Percentiles rank a stretch among this genome's conserved stretches.
Conservation (phyloP, 2,329 filamentous ascomycete species). For the Dothiorella sarmentorum region DNA sequence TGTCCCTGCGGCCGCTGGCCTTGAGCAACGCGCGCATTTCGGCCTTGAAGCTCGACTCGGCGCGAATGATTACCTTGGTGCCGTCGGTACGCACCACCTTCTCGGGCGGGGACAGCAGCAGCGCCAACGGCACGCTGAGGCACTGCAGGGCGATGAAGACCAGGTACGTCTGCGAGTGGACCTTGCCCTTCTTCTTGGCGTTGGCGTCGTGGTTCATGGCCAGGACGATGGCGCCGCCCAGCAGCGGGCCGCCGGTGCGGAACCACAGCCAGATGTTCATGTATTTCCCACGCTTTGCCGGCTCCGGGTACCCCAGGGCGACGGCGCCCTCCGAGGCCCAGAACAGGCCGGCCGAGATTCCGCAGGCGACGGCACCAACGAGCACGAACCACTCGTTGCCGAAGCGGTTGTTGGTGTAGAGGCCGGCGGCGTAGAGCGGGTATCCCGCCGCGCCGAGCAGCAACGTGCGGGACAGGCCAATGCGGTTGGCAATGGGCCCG, state of each 20-base stretch:
- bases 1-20: constrained; percentile 29
- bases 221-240: constrained; percentile 48
- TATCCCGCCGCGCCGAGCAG: constrained; percentile 47
- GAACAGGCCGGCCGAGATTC: constrained; percentile 49
- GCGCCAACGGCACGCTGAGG: constrained; percentile 36
- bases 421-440: constrained; percentile 46
- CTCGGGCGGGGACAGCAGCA: constrained; percentile 39
- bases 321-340: constrained; percentile 52
- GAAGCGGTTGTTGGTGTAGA: constrained; percentile 51
- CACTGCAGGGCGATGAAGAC: constrained; percentile 44
- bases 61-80: constrained; percentile 36
- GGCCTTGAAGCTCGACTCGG: constrained; percentile 37
- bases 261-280: constrained; percentile 51
- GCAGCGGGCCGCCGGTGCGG: constrained; percentile 48
- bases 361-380: constrained; percentile 48
- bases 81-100: constrained; percentile 45
- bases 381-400: constrained; percentile 53
- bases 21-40: constrained; percentile 40
- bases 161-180: constrained; percentile 40
- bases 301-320: constrained; percentile 49
- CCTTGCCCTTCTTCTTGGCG: constrained; percentile 32
- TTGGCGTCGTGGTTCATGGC: constrained; percentile 40
- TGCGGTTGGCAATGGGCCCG: constrained; percentile 48
- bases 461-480: constrained; percentile 47
- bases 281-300: constrained; percentile 46